phyloP scores from a whole-genome alignment of 1,284 basidiomycete genomes.

The Grifola frondosa region DNA sequence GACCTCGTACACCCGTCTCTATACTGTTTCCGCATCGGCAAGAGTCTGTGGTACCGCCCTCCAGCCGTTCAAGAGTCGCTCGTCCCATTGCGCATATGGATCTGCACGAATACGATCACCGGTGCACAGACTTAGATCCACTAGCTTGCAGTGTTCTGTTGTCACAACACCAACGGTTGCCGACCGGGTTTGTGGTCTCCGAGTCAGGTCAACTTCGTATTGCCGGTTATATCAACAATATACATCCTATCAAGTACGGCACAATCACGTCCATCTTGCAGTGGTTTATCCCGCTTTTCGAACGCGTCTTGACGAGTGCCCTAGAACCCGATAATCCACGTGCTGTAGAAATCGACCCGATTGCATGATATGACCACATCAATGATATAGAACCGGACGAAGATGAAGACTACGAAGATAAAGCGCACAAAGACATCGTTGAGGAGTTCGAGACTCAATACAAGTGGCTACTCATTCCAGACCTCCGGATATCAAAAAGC shows the following conservation, averaged over 20 bases:
- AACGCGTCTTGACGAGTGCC: not conserved
- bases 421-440: too few relatives aligned
- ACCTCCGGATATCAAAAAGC: not conserved
- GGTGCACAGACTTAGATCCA: too few relatives aligned
- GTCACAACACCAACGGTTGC: slow-evolving; percentile 10
- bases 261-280: not conserved
- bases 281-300: not conserved
- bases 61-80: too few relatives aligned
- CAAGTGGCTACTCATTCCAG: slow-evolving; percentile 2
- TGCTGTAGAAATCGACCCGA: not conserved
- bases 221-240: slow-evolving; percentile 13
- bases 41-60: too few relatives aligned
- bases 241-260: slow-evolving; percentile 4
- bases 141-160: too few relatives aligned
- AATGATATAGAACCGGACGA: too few relatives aligned
- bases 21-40: slow-evolving; percentile 2
- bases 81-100: too few relatives aligned
- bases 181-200: slow-evolving; percentile 5
- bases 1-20: slow-evolving; percentile 3
- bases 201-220: not conserved
- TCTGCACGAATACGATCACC: too few relatives aligned
- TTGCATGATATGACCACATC: not conserved
- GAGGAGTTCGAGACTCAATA: slow-evolving; percentile 17
- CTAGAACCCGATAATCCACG: not conserved
- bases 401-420: too few relatives aligned